Evolutionary conservation across 202 grass and related monocot genomes (phyloP), one percentile per base, ranked within the genome.

Genomic region (Digitaria exilis): DNA sequence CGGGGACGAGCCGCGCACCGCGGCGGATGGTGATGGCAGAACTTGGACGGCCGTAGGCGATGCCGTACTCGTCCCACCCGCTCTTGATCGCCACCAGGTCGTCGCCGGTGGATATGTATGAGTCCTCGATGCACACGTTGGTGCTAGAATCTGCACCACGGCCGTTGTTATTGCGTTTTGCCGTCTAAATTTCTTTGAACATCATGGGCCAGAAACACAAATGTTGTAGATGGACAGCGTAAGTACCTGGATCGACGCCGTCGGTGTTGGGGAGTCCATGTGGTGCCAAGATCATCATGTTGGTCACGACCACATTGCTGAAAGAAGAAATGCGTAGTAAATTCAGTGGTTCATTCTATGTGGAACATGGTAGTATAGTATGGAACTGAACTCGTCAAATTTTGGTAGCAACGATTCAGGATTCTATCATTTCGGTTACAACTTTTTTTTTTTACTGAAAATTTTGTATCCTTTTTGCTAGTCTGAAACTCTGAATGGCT

Each of bases 41-140:
- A 82, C 94, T 97, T 0, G 94, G 89, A 2, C 84, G 89, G 0
- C 86, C 87, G 58, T 89, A 97, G 29, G 89, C 75, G 81, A 97
- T 93, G 6, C 94, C 94, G 31, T 97, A 97, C 88, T 97, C 94
- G 69, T 97, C 94, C 94, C 94, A 97, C 2, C 94, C 94, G 46
- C 94, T 97, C 88, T 97, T 97, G 66, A 97, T 84, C 17, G 91
- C 86, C 18, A 97, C 79, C 4, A 88, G 12, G 45, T 93, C 94
- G 60, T 97, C 94, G 11, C 94, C 94, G 0, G 94, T 97, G 9
- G 94, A 93, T 1, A 97, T 97, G 82, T 88, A 90, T 9, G 89
- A 76, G 73, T 97, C 94, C 83, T 97, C 94, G 16, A 97, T 97
- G 76, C 94, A 97, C 10, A 97, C 89, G 21, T 93, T 91, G 41